Evolutionary conservation across 768 basidiomycete species (phyloP).

Genomic region (Lentinula raphanica): DNA sequence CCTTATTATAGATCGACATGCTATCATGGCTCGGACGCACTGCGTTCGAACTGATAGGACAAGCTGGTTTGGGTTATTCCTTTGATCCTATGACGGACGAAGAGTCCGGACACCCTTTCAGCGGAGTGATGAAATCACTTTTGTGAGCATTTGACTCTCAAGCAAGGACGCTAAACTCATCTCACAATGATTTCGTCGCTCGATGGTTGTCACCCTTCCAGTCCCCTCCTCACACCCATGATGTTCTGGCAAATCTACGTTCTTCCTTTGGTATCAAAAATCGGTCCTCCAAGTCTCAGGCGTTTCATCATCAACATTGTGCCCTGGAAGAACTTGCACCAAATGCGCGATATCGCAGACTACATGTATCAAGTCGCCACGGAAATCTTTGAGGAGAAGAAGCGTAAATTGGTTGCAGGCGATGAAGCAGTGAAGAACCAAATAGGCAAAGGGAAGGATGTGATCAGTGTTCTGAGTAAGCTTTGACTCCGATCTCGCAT

Average conservation of each 20-base stretch:
- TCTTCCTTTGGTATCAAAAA: slow-evolving; percentile 18
- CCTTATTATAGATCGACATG: slow-evolving; percentile 20
- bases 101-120: slow-evolving; percentile 9
- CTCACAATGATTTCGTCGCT: neutral
- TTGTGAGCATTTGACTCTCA: slow-evolving; percentile 9
- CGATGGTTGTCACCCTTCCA: neutral
- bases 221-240: neutral
- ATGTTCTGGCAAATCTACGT: slow-evolving; percentile 10
- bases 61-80: slow-evolving; percentile 32
- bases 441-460: slow-evolving; percentile 28
- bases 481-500: neutral
- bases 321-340: slow-evolving; percentile 19
- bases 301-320: slow-evolving; percentile 15
- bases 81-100: slow-evolving; percentile 26
- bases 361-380: slow-evolving; percentile 20
- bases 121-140: slow-evolving; percentile 10
- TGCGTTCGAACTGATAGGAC: slow-evolving; percentile 32
- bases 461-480: slow-evolving; percentile 31
- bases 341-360: slow-evolving; percentile 23
- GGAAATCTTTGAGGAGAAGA: slow-evolving; percentile 25
- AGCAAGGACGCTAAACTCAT: neutral
- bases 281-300: slow-evolving; percentile 24
- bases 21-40: slow-evolving; percentile 30
- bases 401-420: slow-evolving; percentile 18
- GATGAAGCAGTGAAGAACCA: slow-evolving; percentile 21